phyloP scores from a whole-genome alignment of 345 rosid species.

The Hypericum androsaemum region DNA sequence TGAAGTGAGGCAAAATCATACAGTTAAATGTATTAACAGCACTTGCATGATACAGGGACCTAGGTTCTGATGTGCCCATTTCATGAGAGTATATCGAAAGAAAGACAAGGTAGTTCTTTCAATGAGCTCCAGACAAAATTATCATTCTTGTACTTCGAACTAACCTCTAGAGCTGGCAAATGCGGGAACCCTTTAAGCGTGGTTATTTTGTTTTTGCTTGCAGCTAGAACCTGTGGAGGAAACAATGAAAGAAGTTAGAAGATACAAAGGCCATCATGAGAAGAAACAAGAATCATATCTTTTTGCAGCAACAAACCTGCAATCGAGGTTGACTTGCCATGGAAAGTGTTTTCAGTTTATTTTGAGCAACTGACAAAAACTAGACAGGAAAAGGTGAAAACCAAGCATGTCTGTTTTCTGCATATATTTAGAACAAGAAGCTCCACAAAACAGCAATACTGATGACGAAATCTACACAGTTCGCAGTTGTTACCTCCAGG shows the following conservation, averaged over 20 bases:
- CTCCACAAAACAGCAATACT: neutral
- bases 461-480: constrained; percentile 6
- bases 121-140: neutral
- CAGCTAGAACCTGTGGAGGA: constrained; percentile 70
- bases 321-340: constrained; percentile 98
- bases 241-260: constrained; percentile 9
- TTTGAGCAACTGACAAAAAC: too few relatives aligned
- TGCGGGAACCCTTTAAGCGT: constrained; percentile 87
- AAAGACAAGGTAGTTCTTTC: too few relatives aligned
- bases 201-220: too few relatives aligned
- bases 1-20: too few relatives aligned
- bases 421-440: neutral
- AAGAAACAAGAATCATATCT: constrained; percentile 9
- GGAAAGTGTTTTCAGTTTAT: constrained; percentile 78
- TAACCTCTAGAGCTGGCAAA: constrained; percentile 87
- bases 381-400: constrained; percentile 20
- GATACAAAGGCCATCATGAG: neutral
- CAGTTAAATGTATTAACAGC: too few relatives aligned
- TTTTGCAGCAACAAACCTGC: constrained; percentile 51
- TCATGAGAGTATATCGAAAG: too few relatives aligned
- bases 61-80: too few relatives aligned
- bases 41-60: too few relatives aligned
- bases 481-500: constrained; percentile 59
- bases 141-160: constrained; percentile 1
- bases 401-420: constrained; percentile 4